Evolutionary conservation across 805 yeast genomes (phyloP).

Genomic region (Nakazawaea wickerhamii): DNA sequence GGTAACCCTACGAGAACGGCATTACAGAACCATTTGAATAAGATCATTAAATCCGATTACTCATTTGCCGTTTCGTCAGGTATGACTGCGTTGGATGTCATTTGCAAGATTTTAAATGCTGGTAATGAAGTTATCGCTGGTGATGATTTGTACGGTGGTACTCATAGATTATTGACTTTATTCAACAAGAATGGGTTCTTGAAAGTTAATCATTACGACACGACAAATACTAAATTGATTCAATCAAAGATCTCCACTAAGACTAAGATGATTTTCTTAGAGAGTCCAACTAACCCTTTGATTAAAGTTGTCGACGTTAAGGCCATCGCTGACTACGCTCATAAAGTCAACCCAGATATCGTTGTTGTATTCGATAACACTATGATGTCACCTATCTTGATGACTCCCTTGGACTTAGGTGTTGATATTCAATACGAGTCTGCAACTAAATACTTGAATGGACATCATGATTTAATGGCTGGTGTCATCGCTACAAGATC

Average conservation of each 20-base stretch:
- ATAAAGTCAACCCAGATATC: slow-evolving; percentile 58
- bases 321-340: slow-evolving; percentile 61
- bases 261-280: slow-evolving; percentile 79
- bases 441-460: slow-evolving; percentile 88
- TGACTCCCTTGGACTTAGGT: slow-evolving; percentile 81
- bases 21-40: slow-evolving; percentile 71
- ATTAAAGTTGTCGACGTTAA: slow-evolving; percentile 82
- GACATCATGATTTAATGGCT: slow-evolving; percentile 97
- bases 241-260: slow-evolving; percentile 45
- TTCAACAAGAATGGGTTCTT: slow-evolving; percentile 59
- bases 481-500: slow-evolving; percentile 77
- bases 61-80: slow-evolving; percentile 85
- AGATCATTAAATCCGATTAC: slow-evolving; percentile 71
- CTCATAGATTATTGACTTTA: slow-evolving; percentile 77
- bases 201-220: slow-evolving; percentile 71
- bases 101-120: slow-evolving; percentile 66
- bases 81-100: slow-evolving; percentile 88
- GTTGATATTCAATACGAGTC: slow-evolving; percentile 91
- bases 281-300: slow-evolving; percentile 91
- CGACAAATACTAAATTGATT: slow-evolving; percentile 64
- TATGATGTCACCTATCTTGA: slow-evolving; percentile 89
- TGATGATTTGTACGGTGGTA: slow-evolving; percentile 92
- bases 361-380: slow-evolving; percentile 89
- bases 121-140: slow-evolving; percentile 94
- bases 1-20: slow-evolving; percentile 91